Evolutionary conservation across 2,329 filamentous ascomycete species (phyloP).

Genomic region (Trichoderma afroharzianum): DNA sequence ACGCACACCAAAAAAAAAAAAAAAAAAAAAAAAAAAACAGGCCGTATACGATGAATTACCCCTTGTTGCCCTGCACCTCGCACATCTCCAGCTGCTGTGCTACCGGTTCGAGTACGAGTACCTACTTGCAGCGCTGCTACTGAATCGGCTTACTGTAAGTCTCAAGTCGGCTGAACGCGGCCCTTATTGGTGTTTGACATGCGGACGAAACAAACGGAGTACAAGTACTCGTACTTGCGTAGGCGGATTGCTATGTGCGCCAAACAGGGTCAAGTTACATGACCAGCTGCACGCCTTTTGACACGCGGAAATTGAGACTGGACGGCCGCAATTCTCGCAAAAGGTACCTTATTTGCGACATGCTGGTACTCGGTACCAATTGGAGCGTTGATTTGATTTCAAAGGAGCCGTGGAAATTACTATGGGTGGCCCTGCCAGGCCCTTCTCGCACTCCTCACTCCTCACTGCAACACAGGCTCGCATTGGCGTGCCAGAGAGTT

Average conservation of each 20-base stretch:
- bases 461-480: slow-evolving; percentile 16
- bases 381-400: background rate
- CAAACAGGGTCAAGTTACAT: background rate
- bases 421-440: slow-evolving; percentile 5
- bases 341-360: background rate
- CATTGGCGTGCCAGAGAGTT: slow-evolving; percentile 18
- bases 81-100: background rate
- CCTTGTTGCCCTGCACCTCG: background rate
- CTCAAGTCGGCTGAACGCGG: slow-evolving; percentile 4
- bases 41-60: background rate
- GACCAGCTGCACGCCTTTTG: background rate
- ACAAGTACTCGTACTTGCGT: background rate
- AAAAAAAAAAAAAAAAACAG: background rate
- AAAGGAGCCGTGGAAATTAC: background rate
- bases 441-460: slow-evolving; percentile 1
- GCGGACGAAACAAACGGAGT: background rate
- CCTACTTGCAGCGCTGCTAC: background rate
- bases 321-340: background rate
- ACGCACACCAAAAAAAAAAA: background rate
- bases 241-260: background rate
- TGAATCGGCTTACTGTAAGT: background rate
- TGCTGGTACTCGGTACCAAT: background rate
- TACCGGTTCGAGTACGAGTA: background rate
- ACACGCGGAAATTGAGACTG: background rate
- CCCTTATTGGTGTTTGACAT: background rate